These are phyloP conservation scores for Monilinia polystroma DNA, from an alignment of 2,329 filamentous ascomycete genomes.

Conservation along the genomic window DNA sequence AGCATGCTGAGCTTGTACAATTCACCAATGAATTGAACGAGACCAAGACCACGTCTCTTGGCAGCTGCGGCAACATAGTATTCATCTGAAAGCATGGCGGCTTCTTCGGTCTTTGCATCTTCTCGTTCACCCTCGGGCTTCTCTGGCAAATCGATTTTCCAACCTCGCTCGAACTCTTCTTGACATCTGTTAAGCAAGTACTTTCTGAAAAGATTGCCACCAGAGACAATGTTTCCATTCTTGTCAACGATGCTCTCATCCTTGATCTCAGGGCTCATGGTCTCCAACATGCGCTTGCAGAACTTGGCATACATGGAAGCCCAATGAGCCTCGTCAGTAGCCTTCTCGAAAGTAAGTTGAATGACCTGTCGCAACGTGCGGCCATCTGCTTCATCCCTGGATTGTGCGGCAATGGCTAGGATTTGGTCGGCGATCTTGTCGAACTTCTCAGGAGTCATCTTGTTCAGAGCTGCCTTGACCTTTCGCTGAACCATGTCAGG, in stretches of 20 bases:
- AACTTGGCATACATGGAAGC: conserved; percentile 98
- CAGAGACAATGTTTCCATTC: conserved; percentile 81
- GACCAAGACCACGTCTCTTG: conserved; percentile 93
- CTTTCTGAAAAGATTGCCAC: conserved; percentile 94
- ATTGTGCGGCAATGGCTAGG: conserved; percentile 86
- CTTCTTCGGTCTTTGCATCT: conserved; percentile 63
- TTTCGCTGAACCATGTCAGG: conserved; percentile 96
- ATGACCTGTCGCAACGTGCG: conserved; percentile 96
- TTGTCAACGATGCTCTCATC: conserved; percentile 95
- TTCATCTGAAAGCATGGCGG: conserved; percentile 85
- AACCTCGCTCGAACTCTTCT: conserved; percentile 97
- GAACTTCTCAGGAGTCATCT: conserved; percentile 99
- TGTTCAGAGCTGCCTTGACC: conserved; percentile 97
- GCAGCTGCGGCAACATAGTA: conserved; percentile 93
- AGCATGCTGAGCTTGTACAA: conserved; percentile 98
- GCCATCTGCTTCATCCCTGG: conserved; percentile 91
- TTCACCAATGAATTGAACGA: conserved; percentile 99
- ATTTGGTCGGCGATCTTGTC: conserved; percentile 94
- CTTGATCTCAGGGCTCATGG: conserved; percentile 90
- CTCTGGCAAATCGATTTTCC: conserved; percentile 82
- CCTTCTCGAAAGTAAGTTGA: conserved; percentile 98
- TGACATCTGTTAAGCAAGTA: conserved; percentile 98
- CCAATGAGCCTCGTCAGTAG: conserved; percentile 97
- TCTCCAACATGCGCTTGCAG: conserved; percentile 94
- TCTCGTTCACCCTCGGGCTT: conserved; percentile 66